Base-by-base conservation (phyloP, 805 yeast species). In the Candida succiphila region DNA sequence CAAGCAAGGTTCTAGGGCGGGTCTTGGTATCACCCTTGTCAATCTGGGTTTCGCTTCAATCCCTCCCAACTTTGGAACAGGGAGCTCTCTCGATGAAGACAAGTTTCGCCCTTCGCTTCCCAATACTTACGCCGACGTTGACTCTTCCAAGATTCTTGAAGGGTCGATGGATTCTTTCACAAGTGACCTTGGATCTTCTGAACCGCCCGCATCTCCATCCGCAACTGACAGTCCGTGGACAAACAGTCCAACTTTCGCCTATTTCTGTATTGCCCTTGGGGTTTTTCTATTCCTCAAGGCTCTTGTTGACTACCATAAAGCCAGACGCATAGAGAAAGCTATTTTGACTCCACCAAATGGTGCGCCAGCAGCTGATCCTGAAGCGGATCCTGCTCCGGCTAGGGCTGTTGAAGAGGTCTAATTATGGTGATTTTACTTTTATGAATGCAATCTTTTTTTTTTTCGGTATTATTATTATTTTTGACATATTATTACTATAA, bases 1-100 rank as follows among this genome's bases (percentile, higher is more conserved):
- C 4, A 86, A 85, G 52, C 88, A 88, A 49, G 98, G 98, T 3
- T 80, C 96, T 2, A 66, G 95, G 40, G 82, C 89, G 15, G 98
- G 98, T 0, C 60, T 92, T 37, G 97, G 97, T 2, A 51, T 83
- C 39, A 86, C 95, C 0, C 70, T 92, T 41, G 63, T 89, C 33
- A 73, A 78, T 35, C 75, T 78, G 42, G 95, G 83, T 3, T 70
- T 67, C 41, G 60, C 67, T 22, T 64, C 74, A 60, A 57, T 72
- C 25, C 79, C 82, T 2, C 54, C 56, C 8, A 41, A 46, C 35
- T 56, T 52, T 20, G 47, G 44, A 17, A 32, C 52, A 10, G 46
- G 51, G n/a, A 32, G 35, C 8, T 33, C 31, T 2, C 32, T 38
- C 3, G 37, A 42, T 10, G 52, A 47, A 8, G 45, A 47, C 8